Base-by-base conservation (phyloP, 345 rosid species). In the Populus tremula region DNA sequence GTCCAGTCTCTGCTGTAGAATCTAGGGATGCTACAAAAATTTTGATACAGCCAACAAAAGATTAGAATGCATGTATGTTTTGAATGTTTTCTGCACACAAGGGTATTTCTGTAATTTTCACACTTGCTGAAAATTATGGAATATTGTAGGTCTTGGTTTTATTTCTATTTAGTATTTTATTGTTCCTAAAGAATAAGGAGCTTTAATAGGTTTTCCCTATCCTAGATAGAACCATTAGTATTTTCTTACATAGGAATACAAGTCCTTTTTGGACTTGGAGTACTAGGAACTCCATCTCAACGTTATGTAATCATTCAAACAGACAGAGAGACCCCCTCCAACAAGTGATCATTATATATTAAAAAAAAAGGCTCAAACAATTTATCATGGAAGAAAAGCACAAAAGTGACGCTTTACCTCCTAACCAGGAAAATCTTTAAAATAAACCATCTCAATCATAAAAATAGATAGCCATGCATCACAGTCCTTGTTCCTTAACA, bases 1-100 rank as follows among this genome's bases (percentile, higher is more conserved):
- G 89, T 65, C 91, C 94, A 16, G 92, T 86, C 87, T 92, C 92
- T 74, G 90, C 87, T 23, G 93, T 85, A 43, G 97, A 88, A 87
- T 89, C 98, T 39, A 91, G 81, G 49, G 94, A 86, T 76, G 94
- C 98, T 96, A 83, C 81, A 84, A 87, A 82, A 68, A 6, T 38
- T 68, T 39, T 76, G 33, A 80, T 47, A 71, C 72, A 50, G n/a
- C 6, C 21, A 50, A 50, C n/a, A 50, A 50, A 50, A 50, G n/a
- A 50, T 50, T 20, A 50, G 56, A 50, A 18, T 50, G 18, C 21
- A 18, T 50, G n/a, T 50, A 50, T 50, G 18, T 18, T 45, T 45
- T 13, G 12, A 39, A 13, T 45, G 16, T 11, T 45, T 12, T 45
- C 17, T 11, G 2, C 9, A 39, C 10, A 8, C 11, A 7, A 39